These are phyloP conservation scores for Salix arbutifolia DNA, from an alignment of 345 rosid genomes.

Conservation along the genomic window DNA sequence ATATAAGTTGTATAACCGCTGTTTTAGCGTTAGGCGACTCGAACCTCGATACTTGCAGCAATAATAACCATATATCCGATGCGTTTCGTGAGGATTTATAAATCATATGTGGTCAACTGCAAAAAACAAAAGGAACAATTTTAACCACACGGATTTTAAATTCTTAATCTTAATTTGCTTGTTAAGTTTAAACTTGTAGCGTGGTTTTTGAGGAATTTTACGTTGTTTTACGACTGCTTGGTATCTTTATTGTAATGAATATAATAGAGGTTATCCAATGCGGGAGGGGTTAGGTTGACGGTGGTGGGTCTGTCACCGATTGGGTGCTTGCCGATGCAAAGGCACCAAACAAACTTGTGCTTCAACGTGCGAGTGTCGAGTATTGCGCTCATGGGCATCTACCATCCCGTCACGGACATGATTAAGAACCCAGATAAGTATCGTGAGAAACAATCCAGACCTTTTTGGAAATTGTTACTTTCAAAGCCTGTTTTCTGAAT, in stretches of 20 bases:
- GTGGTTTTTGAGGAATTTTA: background rate
- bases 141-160: no score
- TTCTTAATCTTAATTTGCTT: no score
- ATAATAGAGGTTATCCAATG: constrained; percentile 23
- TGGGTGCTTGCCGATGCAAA: constrained; percentile 34
- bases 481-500: no score
- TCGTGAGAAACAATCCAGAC: background rate
- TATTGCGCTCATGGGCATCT: background rate
- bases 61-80: constrained; percentile 31
- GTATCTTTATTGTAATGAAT: no score
- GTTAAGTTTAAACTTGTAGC: no score
- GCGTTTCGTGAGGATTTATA: constrained; percentile 17
- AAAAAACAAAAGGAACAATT: no score
- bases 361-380: background rate
- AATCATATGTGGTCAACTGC: constrained; percentile 15
- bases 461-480: no score
- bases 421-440: background rate
- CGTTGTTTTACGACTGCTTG: background rate
- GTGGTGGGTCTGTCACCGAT: constrained; percentile 34
- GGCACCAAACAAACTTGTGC: background rate
- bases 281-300: constrained; percentile 27
- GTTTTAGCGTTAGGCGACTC: constrained; percentile 38
- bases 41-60: constrained; percentile 30
- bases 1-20: constrained; percentile 22
- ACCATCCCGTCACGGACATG: constrained; percentile 1